Evolutionary conservation across 1,284 basidiomycete genomes (phyloP), one percentile per base, ranked within the genome.

Genomic region (Pulchroboletus neoregius): DNA sequence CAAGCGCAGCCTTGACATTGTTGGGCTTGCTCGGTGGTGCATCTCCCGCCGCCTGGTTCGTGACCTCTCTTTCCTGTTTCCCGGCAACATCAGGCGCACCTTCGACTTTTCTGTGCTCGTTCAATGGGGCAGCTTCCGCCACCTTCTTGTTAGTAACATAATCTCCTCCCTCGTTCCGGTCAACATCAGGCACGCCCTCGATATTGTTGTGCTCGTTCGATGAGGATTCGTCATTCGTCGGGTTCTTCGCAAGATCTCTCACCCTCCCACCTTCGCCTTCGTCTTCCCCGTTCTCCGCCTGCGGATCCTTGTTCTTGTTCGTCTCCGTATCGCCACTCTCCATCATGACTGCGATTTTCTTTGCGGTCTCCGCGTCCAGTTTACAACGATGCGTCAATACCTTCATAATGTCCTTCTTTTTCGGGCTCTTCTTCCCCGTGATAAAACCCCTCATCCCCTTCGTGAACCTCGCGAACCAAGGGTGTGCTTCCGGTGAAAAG

Each of bases 371-470:
- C 10, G 26, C 33, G 15, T 66, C 58, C 49, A 65, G 44, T 38
- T 58, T 58, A 45, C 66, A 65, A 7, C 63, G 62, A 22, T 43
- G 27, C 20, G 43, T 64, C 40, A 65, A 51, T 30, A 56, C 46
- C 39, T 44, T 52, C 40, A 63, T 6, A 10, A 67, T 27, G 8
- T 67, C 50, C 36, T 22, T 60, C 30, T 32, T 48, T 27, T 43
- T 60, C 5, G 58, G 48, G 15, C 13, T 46, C 35, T 1, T 45
- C 11, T n/a, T 43, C 35, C 46, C 54, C 41, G 27, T 41, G 43
- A 66, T 43, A n/a, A 68, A 46, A 23, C 35, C 39, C 42, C 5
- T 48, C 51, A 66, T 42, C 12, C 43, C 48, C 16, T 11, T 39
- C 18, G 40, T 45, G 8, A 66, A 6, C 39, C 34, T 57, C 8